Base-by-base conservation (phyloP, 495 filamentous ascomycete genomes). In the Patellaria atrata region DNA sequence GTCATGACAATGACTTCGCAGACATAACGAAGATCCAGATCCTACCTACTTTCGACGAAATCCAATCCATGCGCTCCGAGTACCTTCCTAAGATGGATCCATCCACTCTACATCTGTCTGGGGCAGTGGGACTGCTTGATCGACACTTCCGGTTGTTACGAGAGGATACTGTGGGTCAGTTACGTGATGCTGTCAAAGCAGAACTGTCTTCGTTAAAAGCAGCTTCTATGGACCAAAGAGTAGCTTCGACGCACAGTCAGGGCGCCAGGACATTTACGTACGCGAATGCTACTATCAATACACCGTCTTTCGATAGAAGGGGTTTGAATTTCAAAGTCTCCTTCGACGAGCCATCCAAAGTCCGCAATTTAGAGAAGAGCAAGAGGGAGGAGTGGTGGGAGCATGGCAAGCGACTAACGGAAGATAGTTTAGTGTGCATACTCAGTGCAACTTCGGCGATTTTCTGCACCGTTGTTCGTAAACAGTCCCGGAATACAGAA, bases 1-100 rank as follows among this genome's bases (percentile, higher is more conserved):
- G 78, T 3, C 78, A 84, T 38, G 68, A 80, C 49, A 84, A 82
- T 45, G 77, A 82, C 48, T 52, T 70, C 29, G 60, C 51, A 0
- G 53, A 68, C 44, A 77, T 82, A 34, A 38, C 44, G n/a, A 44
- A 73, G 3, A 75, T 82, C 26, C 50, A 55, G 27, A 72, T 82
- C 26, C 50, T 82, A 13, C 79, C 78, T 0, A 79, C 75, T 0
- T 55, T 55, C 3, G 47, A 67, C 24, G 79, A 83, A 49, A 74
- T 82, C 27, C 41, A 49, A 2, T 67, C 62, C 15, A 27, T 44
- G 9, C 57, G 63, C 2, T 40, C 47, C 1, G 72, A 80, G 38
- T 84, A 75, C 45, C 53, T 82, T 0, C 80, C 80, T 3, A 46
- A 51, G 5, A 66, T 53, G 1, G 62, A 79, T 41, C 52, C 67